These are phyloP conservation scores for Seiridium unicorne DNA, from an alignment of 2,329 filamentous ascomycete species.

Conservation along the genomic window DNA sequence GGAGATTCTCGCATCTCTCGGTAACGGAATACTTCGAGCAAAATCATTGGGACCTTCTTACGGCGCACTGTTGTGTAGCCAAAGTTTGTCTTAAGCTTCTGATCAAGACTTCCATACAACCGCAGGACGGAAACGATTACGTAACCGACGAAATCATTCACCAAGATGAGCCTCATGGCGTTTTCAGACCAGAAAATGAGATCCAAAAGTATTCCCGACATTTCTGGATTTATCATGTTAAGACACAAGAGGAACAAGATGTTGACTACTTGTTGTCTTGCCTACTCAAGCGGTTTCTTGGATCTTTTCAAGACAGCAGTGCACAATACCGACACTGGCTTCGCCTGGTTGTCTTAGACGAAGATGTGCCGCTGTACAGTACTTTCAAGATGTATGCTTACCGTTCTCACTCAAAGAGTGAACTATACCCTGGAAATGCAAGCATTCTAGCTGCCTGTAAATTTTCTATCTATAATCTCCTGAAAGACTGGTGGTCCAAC, in stretches of 20 bases:
- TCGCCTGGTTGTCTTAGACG: not conserved
- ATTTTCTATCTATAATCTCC: not conserved
- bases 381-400: too few relatives aligned
- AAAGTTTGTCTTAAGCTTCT: not conserved
- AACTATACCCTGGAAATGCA: too few relatives aligned
- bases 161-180: not conserved
- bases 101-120: not conserved
- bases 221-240: not conserved
- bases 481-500: not conserved
- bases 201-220: not conserved
- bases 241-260: not conserved
- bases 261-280: not conserved
- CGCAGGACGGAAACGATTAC: not conserved
- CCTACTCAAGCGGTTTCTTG: not conserved
- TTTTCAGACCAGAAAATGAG: too few relatives aligned
- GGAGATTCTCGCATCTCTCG: not conserved
- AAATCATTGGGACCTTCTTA: not conserved
- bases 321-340: not conserved
- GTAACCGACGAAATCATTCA: not conserved
- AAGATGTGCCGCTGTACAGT: not conserved
- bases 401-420: too few relatives aligned
- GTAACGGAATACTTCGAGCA: not conserved
- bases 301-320: not conserved
- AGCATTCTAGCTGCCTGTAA: not conserved
- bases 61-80: not conserved